phyloP scores from a whole-genome alignment of 2,329 filamentous ascomycete species.

The Juglanconis juglandina region DNA sequence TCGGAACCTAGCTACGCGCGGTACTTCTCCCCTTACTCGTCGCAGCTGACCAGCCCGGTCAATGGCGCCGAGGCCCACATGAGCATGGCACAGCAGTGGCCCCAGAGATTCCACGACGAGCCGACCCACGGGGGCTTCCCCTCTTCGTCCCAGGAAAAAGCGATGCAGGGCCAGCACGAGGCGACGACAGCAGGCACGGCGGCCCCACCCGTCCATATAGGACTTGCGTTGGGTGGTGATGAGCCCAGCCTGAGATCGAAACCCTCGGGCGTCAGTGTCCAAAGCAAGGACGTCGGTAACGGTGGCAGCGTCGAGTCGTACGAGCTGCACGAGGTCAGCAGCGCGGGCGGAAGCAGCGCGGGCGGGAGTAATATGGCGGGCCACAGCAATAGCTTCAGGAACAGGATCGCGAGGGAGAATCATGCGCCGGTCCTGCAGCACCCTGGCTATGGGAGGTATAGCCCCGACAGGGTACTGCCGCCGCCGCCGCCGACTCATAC shows the following conservation, averaged over 20 bases:
- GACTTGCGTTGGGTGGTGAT: constrained; percentile 41
- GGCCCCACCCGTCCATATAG: constrained; percentile 31
- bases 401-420: constrained; percentile 23
- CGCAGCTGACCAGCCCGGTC: constrained; percentile 57
- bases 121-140: constrained; percentile 21
- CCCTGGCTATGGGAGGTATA: constrained; percentile 42
- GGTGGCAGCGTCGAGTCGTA: constrained; percentile 38
- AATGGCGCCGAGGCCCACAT: constrained; percentile 37
- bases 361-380: constrained; percentile 13
- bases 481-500: constrained; percentile 10
- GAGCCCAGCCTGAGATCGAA: constrained; percentile 30
- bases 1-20: constrained; percentile 27
- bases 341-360: constrained; percentile 13
- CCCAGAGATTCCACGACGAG: constrained; percentile 19
- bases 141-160: constrained; percentile 21
- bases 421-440: constrained; percentile 43
- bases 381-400: constrained; percentile 13
- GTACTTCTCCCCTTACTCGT: constrained; percentile 59
- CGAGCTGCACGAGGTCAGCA: constrained; percentile 46
- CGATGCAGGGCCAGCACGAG: constrained; percentile 13
- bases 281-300: constrained; percentile 13
- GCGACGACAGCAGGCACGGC: neutral
- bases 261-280: constrained; percentile 25
- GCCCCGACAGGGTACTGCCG: constrained; percentile 19
- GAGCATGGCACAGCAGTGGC: constrained; percentile 33